phyloP scores from a whole-genome alignment of 345 rosid genomes.

The Combretum micranthum region DNA sequence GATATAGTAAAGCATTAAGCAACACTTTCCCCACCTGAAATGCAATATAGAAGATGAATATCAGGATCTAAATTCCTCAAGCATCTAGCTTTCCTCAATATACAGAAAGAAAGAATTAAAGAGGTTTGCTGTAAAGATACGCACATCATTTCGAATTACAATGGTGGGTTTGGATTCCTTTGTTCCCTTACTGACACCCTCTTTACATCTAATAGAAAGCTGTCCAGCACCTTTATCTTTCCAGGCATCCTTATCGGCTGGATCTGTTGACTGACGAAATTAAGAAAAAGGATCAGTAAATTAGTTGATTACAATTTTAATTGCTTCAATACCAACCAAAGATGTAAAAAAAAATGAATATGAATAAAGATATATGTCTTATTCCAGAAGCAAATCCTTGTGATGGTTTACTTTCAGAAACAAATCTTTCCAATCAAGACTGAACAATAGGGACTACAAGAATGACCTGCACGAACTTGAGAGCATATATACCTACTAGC shows the following conservation, averaged over 20 bases:
- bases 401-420: not conserved
- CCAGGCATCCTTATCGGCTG: slow-evolving; percentile 79
- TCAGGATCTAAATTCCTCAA: not conserved
- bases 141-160: slow-evolving; percentile 79
- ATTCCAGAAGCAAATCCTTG: not conserved
- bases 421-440: no score
- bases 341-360: no score
- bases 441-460: no score
- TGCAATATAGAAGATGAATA: not conserved
- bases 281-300: slow-evolving; percentile 5
- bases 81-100: not conserved
- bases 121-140: slow-evolving; percentile 9
- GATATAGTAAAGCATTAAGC: slow-evolving; percentile 81
- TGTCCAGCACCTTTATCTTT: slow-evolving; percentile 93
- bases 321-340: not conserved
- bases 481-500: no score
- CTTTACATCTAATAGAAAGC: slow-evolving; percentile 83
- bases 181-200: slow-evolving; percentile 74
- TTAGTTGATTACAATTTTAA: not conserved
- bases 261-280: slow-evolving; percentile 60
- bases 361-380: no score
- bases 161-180: slow-evolving; percentile 86
- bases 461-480: no score
- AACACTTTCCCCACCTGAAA: slow-evolving; percentile 77
- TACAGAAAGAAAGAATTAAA: not conserved